These are phyloP conservation scores for Suhomyces sp. DNA, from an alignment of 805 yeast species.

Conservation along the genomic window DNA sequence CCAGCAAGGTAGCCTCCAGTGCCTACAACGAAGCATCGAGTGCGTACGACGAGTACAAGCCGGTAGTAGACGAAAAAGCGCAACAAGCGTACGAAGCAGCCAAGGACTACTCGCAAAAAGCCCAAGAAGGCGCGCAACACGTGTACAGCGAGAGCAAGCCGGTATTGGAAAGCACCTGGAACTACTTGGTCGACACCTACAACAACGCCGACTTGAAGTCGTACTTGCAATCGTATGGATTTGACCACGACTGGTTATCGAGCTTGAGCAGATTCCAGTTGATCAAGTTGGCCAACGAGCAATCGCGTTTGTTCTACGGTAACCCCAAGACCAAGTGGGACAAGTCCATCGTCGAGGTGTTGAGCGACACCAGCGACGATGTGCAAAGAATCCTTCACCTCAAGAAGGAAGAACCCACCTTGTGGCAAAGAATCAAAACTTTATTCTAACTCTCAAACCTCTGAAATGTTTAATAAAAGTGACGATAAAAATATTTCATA, in stretches of 20 bases:
- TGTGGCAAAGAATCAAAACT: conserved; percentile 4
- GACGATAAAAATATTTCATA: no score
- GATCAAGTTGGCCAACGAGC: conserved; percentile 36
- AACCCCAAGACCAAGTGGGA: conserved; percentile 12
- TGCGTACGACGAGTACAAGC: conserved; percentile 10
- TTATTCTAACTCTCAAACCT: neutral
- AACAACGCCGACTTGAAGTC: conserved; percentile 39
- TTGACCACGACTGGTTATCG: conserved; percentile 20
- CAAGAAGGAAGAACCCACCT: conserved; percentile 4
- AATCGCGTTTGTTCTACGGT: conserved; percentile 37
- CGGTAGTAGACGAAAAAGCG: conserved; percentile 9
- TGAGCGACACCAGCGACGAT: conserved; percentile 2
- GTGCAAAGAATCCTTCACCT: conserved; percentile 1
- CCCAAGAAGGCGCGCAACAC: neutral
- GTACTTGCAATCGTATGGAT: conserved; percentile 44
- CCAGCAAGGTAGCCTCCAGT: conserved; percentile 8
- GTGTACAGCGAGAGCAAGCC: conserved; percentile 5
- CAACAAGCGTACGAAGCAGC: conserved; percentile 11
- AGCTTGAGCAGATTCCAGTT: conserved; percentile 30
- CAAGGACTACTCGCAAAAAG: neutral
- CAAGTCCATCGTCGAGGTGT: conserved; percentile 5
- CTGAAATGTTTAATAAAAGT: neutral
- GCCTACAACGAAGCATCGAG: conserved; percentile 8
- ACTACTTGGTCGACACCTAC: conserved; percentile 36
- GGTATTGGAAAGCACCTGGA: conserved; percentile 1